Conservation (phyloP, 2,329 filamentous ascomycete species). For the Hansfordia pulvinata region DNA sequence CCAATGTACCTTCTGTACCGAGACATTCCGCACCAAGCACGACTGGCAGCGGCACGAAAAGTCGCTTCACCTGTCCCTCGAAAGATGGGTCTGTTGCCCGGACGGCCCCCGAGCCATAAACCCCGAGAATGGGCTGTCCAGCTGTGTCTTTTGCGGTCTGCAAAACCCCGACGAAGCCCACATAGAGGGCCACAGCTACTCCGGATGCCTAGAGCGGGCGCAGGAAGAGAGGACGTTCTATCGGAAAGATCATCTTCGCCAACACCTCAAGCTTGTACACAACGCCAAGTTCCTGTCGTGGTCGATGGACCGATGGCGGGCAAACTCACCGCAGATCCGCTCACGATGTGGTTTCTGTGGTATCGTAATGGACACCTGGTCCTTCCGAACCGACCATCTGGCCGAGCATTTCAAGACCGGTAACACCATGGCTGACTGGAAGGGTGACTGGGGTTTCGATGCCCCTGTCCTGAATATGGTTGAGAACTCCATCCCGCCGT, state of each 20-base stretch:
- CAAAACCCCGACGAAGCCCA: conserved; percentile 40
- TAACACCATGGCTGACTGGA: conserved; percentile 55
- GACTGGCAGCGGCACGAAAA: conserved; percentile 62
- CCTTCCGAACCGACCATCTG: conserved; percentile 44
- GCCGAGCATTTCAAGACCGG: conserved; percentile 57
- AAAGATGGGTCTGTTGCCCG: conserved; percentile 51
- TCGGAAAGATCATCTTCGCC: conserved; percentile 52
- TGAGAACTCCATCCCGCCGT: conserved; percentile 53
- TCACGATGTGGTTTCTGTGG: conserved; percentile 55
- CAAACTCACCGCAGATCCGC: conserved; percentile 44
- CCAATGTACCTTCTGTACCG: conserved; percentile 57
- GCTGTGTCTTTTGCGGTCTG: conserved; percentile 47
- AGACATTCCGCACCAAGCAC: conserved; percentile 54
- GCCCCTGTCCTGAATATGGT: conserved; percentile 45
- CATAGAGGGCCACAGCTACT: conserved; percentile 44
- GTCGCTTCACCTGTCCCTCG: conserved; percentile 49
- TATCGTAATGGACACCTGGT: conserved; percentile 48
- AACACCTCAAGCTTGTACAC: conserved; percentile 50
- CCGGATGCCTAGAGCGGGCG: conserved; percentile 52
- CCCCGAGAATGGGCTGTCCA: conserved; percentile 40
- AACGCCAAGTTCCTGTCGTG: conserved; percentile 44
- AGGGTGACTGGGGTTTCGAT: conserved; percentile 58
- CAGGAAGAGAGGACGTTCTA: conserved; percentile 51
- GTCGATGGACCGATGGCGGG: conserved; percentile 54
- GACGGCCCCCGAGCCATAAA: conserved; percentile 41